Evolutionary conservation across 2,329 filamentous ascomycete genomes (phyloP), one percentile per base, ranked within the genome.

Genomic region (Elsinoe ampelina): DNA sequence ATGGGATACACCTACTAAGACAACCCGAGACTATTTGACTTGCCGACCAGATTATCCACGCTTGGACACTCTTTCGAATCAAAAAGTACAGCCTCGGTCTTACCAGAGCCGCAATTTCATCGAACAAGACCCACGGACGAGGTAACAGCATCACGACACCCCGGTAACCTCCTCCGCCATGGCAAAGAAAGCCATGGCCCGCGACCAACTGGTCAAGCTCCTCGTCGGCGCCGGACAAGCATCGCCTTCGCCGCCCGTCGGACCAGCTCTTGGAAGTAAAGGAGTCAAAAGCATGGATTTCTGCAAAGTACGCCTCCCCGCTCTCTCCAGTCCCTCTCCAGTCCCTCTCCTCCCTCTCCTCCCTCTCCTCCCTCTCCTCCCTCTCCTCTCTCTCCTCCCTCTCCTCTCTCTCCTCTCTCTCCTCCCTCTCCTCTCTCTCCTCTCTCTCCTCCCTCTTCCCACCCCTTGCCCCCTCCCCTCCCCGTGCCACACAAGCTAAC

Each of bases 251-350:
- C 93, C 93, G 34, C 93, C 93, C 3, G 91, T 98, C 67, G 93
- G 93, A 78, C 93, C 93, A 58, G 93, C 93, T 55, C 81, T 98
- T 63, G 93, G 93, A 75, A 92, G 86, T 72, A 97, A 96, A 78
- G 93, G 93, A 78, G 87, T 98, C 61, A 98, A 98, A 78, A 95
- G 88, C 58, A 98, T 98, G 86, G 93, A 98, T 75, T 98, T 97
- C 72, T 97, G 93, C 83, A 97, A 97, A 81, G 92, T 95, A 71
- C 58, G 68, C 52, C n/a, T 39, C 36, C 41, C 55, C 30, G 20
- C 8, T 36, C 20, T 26, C 20, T 55, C 22, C 30, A n/a, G n/a
- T n/a, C 41, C 38, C 48, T 7, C 47, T 39, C 52, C 19, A 5
- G 2, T 32, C 12, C 13, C 30, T 22, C 8, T 36, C 48, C 38